phyloP scores from a whole-genome alignment of 768 basidiomycete genomes.

The Paxillus ammoniavirescens region DNA sequence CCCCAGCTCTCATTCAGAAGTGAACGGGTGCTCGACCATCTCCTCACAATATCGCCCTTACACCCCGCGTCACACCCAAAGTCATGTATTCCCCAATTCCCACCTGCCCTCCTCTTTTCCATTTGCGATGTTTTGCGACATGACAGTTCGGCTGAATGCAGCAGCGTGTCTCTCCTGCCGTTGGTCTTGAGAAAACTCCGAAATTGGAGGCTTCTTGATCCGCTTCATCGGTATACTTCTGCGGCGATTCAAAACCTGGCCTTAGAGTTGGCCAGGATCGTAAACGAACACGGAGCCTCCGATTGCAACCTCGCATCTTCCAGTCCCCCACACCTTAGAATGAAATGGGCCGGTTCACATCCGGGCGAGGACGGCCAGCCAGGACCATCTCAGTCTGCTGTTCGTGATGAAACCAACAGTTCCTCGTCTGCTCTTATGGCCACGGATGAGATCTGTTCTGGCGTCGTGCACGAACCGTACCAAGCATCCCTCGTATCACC shows the following conservation, averaged over 20 bases:
- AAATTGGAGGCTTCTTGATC: constrained; percentile 24
- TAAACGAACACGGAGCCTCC: background rate
- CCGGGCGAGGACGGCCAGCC: constrained; percentile 1
- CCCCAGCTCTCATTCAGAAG: constrained; percentile 9
- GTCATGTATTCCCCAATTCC: background rate
- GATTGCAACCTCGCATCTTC: background rate
- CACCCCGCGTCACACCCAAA: constrained; percentile 4
- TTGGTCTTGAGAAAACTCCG: constrained; percentile 22
- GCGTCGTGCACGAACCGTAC: background rate
- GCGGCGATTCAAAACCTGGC: constrained; percentile 17
- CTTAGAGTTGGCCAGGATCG: constrained; percentile 16
- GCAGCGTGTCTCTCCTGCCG: constrained; percentile 13
- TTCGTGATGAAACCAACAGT: constrained; percentile 1
- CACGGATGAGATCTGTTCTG: constrained; percentile 2
- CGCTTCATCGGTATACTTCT: constrained; percentile 10
- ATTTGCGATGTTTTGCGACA: constrained; percentile 19
- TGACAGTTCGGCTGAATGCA: background rate
- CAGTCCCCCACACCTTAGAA: constrained; percentile 6
- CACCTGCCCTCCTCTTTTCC: constrained; percentile 21
- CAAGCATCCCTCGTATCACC: background rate
- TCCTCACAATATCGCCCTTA: constrained; percentile 15
- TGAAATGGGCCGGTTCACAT: constrained; percentile 18
- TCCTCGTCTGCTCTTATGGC: constrained; percentile 1
- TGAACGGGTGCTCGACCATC: constrained; percentile 8
- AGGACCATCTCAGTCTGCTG: constrained; percentile 5